Evolutionary conservation across 805 yeast species (phyloP), one percentile per base, ranked within the genome.

Genomic region (Schwanniomyces pseudopolymorphus): DNA sequence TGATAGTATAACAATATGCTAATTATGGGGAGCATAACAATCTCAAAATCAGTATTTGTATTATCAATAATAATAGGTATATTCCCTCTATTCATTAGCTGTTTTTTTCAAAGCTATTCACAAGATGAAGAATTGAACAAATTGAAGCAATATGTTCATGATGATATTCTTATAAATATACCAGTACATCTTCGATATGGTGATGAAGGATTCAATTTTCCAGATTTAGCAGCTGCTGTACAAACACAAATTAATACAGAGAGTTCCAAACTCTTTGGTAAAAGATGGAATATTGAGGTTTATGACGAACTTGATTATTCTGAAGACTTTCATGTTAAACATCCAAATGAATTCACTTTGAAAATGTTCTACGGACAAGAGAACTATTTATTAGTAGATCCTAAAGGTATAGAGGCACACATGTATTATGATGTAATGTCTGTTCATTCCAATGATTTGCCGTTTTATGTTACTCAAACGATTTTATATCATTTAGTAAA

Each of bases 171-270:
- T 2, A 52, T 60, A 10, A 43, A 51, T 8, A 57, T 67, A 20
- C 61, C 60, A 3, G 50, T 70, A 8, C 44, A 54, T 36, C 44
- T 70, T 19, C 53, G 51, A 36, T 61, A 61, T 47, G 68, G 68
- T 6, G 69, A 70, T 48, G 51, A 73, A 9, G 79, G 78, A 1
- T 73, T 81, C 51, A 62, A 66, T 14, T 83, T 84, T 53, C 91
- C 92, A 0, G 96, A 89, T 60, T 57, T 89, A 16, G 78, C 75
- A 1, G 72, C 72, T 37, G 89, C 77, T 4, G 49, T 67, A 3
- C 75, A 72, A 44, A 10, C 47, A 0, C 77, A 73, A 53, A 43
- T 70, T 5, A 66, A 71, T 43, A 42, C 26, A 4, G 60, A 59
- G 31, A 26, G 57, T n/a, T 11, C 10, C 14, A 43, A 44, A 9